Base-by-base conservation (phyloP, 2,329 filamentous ascomycete genomes). In the Amesomyces nigricolor region DNA sequence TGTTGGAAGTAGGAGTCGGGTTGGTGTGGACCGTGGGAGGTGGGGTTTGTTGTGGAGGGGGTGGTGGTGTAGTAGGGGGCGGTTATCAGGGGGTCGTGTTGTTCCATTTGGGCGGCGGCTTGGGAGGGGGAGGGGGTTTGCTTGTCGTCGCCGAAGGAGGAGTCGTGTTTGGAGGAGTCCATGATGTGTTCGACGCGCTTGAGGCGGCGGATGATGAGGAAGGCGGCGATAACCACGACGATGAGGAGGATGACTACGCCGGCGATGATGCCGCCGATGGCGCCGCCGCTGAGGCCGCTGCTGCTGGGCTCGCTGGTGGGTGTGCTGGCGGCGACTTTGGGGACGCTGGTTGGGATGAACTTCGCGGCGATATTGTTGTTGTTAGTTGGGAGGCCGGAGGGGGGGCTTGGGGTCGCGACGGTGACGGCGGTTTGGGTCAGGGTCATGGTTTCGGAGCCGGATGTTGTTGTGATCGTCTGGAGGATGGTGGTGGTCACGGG, bases 251-350 rank as follows among this genome's bases (percentile, higher is more conserved):
- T 72, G 2, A 78, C 68, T 11, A 75, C 75, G 1, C 78, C 80
- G 2, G 73, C 77, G 35, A 83, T 72, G 19, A 83, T 80, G 2
- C 80, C 81, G 2, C 75, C 79, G 2, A 83, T 67, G 26, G 56
- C 60, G 3, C 56, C 60, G 13, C 47, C 45, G 56, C 58, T 60
- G 5, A 62, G 54, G 2, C 58, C 54, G 43, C 68, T 63, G 8
- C 58, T 26, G 22, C 22, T 60, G n/a, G 16, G 59, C 14, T 62
- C 60, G 22, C 50, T 54, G 30, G 50, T 58, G 0, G 67, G 65
- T 13, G 69, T 57, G 0, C 67, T 59, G 4, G 72, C 69, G 1
- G 68, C 60, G 5, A 68, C 59, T 54, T 81, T 80, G 4, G 73
- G 62, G 3, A 78, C 65, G 1, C 70, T 68, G 2, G 71, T 74